Evolutionary conservation across 2,329 filamentous ascomycete species (phyloP).

Genomic region (Lecanoromycetidae sp.): DNA sequence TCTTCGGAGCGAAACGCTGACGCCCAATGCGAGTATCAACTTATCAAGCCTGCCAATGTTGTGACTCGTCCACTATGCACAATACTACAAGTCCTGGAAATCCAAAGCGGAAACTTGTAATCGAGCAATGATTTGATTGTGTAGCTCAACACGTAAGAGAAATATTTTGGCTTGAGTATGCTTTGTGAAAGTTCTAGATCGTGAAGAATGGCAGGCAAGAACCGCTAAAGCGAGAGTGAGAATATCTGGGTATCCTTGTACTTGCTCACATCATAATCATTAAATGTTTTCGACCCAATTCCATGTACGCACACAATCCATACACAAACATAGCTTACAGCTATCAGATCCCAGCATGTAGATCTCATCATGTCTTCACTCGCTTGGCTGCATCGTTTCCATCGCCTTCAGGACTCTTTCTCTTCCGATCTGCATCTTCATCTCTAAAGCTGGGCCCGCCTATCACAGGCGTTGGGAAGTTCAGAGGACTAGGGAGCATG

Average conservation of each 20-base stretch:
- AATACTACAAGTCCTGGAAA: too few species aligned
- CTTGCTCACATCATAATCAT: background rate
- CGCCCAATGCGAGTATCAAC: background rate
- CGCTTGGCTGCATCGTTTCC: slow-evolving; percentile 24
- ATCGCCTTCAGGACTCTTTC: slow-evolving; percentile 31
- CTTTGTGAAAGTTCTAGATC: background rate
- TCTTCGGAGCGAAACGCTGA: too few species aligned
- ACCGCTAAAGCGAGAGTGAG: slow-evolving; percentile 10
- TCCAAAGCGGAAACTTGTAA: too few species aligned
- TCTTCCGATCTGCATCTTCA: slow-evolving; percentile 33
- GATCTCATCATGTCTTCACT: slow-evolving; percentile 26
- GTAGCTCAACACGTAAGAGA: too few species aligned
- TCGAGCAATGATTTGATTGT: too few species aligned
- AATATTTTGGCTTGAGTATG: background rate
- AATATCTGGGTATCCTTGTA: slow-evolving; percentile 2
- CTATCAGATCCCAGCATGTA: background rate
- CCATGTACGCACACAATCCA: background rate
- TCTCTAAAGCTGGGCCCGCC: slow-evolving; percentile 33
- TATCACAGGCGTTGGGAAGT: slow-evolving; percentile 68
- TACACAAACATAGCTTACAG: background rate
- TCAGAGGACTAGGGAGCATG: slow-evolving; percentile 81
- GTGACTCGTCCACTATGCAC: too few species aligned
- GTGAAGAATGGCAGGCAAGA: background rate
- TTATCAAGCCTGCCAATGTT: background rate
- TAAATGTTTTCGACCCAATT: background rate